A percentile compares a stretch with the other conserved stretches of the same genome.
These are phyloP conservation scores for Talaromyces sp. DNA, from an alignment of 2,329 filamentous ascomycete species.

Conservation along the genomic window DNA sequence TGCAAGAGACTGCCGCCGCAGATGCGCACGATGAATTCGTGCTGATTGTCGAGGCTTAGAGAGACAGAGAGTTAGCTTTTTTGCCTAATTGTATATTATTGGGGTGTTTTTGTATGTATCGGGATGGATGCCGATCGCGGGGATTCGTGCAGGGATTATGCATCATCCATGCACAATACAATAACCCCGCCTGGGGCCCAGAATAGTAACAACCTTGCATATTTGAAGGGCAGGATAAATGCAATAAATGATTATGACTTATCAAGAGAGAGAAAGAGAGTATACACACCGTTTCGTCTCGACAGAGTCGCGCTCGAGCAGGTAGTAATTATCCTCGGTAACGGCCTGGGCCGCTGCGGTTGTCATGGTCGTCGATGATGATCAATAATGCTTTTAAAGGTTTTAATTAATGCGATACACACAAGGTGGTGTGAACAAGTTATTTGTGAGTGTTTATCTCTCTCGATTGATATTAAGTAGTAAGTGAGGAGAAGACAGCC, in stretches of 20 bases:
- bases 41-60: constrained; percentile 21
- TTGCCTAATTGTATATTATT: neutral
- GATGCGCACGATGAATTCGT: constrained; percentile 20
- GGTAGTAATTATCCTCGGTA: constrained; percentile 11
- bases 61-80: neutral
- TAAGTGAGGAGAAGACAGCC: too few species aligned
- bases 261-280: neutral
- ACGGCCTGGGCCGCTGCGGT: neutral
- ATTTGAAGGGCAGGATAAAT: too few species aligned
- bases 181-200: too few species aligned
- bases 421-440: too few species aligned
- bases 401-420: too few species aligned
- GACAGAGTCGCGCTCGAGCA: constrained; percentile 16
- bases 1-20: constrained; percentile 18
- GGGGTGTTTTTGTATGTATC: neutral
- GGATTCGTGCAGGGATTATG: neutral
- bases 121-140: too few species aligned
- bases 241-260: neutral
- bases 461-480: too few species aligned
- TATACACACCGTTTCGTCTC: constrained; percentile 20
- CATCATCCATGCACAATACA: neutral
- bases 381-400: neutral
- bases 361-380: neutral
- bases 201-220: too few species aligned
- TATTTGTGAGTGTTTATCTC: too few species aligned